Percentiles rank a stretch among this genome's conserved stretches.
Conservation (phyloP, 129 eudicot genomes). For the Lactuca saligna region DNA sequence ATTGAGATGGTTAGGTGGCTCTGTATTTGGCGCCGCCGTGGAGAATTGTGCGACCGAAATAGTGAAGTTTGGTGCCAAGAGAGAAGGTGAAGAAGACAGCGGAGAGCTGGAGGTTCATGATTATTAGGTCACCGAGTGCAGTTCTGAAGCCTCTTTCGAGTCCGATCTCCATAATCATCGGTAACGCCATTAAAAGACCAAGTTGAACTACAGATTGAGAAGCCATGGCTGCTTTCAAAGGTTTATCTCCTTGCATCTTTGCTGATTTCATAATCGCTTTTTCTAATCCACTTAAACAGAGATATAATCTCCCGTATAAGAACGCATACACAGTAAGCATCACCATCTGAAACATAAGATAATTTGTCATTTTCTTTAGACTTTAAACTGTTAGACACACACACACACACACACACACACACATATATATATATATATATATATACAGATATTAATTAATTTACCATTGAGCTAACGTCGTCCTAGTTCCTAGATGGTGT, state of each 20-base stretch:
- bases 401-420: too few species aligned
- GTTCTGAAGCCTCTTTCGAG: conserved; percentile 91
- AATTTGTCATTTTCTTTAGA: too few species aligned
- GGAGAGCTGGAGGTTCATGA: conserved; percentile 92
- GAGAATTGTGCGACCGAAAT: conserved; percentile 83
- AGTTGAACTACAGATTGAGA: conserved; percentile 87
- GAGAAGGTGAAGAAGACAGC: conserved; percentile 95
- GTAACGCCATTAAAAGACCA: conserved; percentile 85
- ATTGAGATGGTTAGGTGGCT: conserved; percentile 73
- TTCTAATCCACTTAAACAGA: conserved; percentile 85
- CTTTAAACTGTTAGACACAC: too few species aligned
- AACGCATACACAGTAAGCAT: conserved; percentile 81
- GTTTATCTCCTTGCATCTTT: conserved; percentile 57
- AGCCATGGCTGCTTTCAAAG: conserved; percentile 80
- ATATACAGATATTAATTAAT: too few species aligned
- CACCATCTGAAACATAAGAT: conserved; percentile 49
- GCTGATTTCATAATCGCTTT: conserved; percentile 66
- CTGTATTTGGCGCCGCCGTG: conserved; percentile 99
- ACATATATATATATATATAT: too few species aligned
- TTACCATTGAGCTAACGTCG: too few species aligned
- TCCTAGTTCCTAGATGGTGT: too few species aligned
- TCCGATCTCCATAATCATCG: conserved; percentile 98
- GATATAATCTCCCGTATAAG: conserved; percentile 84
- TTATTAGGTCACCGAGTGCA: conserved; percentile 72
- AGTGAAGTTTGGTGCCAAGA: conserved; percentile 91